phyloP scores from a whole-genome alignment of 1,284 basidiomycete genomes.

The Gomphus bonarii region DNA sequence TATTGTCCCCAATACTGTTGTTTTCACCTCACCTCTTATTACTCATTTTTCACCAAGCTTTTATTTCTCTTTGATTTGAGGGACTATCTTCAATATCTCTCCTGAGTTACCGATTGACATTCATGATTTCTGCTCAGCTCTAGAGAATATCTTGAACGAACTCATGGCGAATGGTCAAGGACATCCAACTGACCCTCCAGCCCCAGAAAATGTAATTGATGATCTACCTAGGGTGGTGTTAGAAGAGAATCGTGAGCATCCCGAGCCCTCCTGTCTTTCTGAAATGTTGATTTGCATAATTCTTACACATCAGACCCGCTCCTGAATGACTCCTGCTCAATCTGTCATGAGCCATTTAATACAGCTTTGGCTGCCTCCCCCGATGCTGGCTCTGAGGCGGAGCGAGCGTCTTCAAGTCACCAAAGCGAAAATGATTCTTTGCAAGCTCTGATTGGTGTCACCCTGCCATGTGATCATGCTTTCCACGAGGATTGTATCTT shows the following conservation, averaged over 20 bases:
- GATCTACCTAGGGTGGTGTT: slow-evolving; percentile 55
- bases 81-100: background rate
- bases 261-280: background rate
- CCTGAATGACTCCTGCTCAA: slow-evolving; percentile 61
- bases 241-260: slow-evolving; percentile 44
- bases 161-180: slow-evolving; percentile 64
- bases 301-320: slow-evolving; percentile 33
- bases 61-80: background rate
- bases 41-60: background rate
- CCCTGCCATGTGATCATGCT: slow-evolving; percentile 69
- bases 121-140: slow-evolving; percentile 33
- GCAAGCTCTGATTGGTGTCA: slow-evolving; percentile 35
- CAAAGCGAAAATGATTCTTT: background rate
- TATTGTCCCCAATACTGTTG: background rate
- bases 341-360: slow-evolving; percentile 71
- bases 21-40: background rate
- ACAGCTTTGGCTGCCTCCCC: slow-evolving; percentile 57
- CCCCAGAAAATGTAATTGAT: slow-evolving; percentile 57
- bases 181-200: slow-evolving; percentile 53
- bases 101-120: background rate
- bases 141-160: slow-evolving; percentile 71
- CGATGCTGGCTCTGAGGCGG: slow-evolving; percentile 25
- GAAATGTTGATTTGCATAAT: background rate
- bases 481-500: slow-evolving; percentile 76
- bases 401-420: background rate